phyloP scores from a whole-genome alignment of 345 rosid genomes.

The Luvunga scandens region DNA sequence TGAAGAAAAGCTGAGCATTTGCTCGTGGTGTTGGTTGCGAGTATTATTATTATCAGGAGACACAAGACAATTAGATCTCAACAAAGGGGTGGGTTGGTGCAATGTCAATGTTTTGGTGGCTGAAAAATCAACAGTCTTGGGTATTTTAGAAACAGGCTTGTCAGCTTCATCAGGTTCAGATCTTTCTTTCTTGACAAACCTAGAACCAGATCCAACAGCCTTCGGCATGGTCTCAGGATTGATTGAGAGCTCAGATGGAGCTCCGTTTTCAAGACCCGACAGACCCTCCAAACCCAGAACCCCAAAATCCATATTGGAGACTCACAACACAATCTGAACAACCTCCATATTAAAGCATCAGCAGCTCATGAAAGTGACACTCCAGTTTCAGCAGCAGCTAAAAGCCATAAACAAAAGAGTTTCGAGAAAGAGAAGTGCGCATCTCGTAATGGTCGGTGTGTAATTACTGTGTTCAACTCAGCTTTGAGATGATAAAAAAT shows the following conservation, averaged over 20 bases:
- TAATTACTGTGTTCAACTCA: background rate
- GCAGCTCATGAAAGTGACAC: slow-evolving; percentile 29
- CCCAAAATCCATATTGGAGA: slow-evolving; percentile 48
- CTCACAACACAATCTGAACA: slow-evolving; percentile 24
- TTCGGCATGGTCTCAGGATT: slow-evolving; percentile 18
- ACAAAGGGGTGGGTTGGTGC: slow-evolving; percentile 37
- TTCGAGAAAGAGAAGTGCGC: slow-evolving; percentile 27
- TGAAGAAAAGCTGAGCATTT: slow-evolving; percentile 61
- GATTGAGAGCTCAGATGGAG: slow-evolving; percentile 22
- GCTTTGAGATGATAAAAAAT: slow-evolving; percentile 9
- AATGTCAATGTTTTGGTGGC: slow-evolving; percentile 40
- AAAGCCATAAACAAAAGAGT: background rate
- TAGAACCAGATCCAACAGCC: slow-evolving; percentile 45
- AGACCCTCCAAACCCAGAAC: slow-evolving; percentile 46
- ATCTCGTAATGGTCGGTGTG: slow-evolving; percentile 18
- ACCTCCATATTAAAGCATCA: slow-evolving; percentile 22
- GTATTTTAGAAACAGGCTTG: slow-evolving; percentile 34
- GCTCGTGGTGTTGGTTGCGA: slow-evolving; percentile 30
- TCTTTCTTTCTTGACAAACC: slow-evolving; percentile 39
- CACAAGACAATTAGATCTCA: slow-evolving; percentile 50
- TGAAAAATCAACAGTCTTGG: slow-evolving; percentile 36
- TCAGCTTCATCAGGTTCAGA: slow-evolving; percentile 43
- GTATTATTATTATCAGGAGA: slow-evolving; percentile 11
- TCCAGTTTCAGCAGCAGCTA: slow-evolving; percentile 16
- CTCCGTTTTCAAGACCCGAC: slow-evolving; percentile 36